Percentiles rank a stretch among this genome's conserved stretches.
These are phyloP conservation scores for Flaveria trinervia DNA, from an alignment of 129 eudicot genomes.

Conservation along the genomic window DNA sequence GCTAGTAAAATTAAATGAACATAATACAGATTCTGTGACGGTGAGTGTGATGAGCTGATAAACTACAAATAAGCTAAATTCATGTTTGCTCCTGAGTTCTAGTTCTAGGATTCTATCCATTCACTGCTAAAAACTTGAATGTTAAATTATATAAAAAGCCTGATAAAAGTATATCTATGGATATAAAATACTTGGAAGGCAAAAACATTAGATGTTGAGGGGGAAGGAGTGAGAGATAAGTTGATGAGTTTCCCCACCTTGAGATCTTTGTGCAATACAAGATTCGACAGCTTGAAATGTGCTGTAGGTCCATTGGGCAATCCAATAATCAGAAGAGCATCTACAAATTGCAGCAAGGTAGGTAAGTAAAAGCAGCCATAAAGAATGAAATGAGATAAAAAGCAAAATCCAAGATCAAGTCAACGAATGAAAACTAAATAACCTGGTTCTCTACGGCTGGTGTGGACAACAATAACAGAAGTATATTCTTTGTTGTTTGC, in stretches of 20 bases:
- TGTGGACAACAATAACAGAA: conserved; percentile 86
- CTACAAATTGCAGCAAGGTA: conserved; percentile 33
- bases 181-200: background rate
- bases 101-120: background rate
- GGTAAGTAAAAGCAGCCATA: background rate
- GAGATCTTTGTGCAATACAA: conserved; percentile 80
- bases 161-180: background rate
- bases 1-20: background rate
- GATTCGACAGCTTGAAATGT: conserved; percentile 87
- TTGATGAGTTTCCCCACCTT: conserved; percentile 45
- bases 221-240: background rate
- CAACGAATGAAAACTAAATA: background rate
- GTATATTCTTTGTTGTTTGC: conserved; percentile 82
- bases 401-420: background rate
- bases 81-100: background rate
- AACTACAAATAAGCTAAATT: background rate
- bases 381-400: background rate
- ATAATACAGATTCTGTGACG: background rate
- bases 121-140: background rate
- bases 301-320: conserved; percentile 98
- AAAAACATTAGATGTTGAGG: background rate
- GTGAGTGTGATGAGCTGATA: background rate
- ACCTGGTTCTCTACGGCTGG: conserved; percentile 99
- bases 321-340: conserved; percentile 81
- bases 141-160: background rate